phyloP scores from a whole-genome alignment of 805 yeast genomes.

The Maudiozyma saulgeensis region DNA sequence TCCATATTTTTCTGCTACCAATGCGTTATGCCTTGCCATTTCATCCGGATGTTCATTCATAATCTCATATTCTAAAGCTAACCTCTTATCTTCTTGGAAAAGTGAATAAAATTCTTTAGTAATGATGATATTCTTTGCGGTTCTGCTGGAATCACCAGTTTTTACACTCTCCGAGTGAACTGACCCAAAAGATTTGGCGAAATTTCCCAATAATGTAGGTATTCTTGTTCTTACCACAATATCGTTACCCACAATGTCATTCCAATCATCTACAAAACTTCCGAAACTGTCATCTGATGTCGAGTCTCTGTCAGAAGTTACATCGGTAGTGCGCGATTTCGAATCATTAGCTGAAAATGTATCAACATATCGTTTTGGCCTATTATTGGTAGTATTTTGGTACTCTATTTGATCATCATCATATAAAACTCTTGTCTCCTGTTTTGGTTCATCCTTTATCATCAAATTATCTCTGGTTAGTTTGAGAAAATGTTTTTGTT shows the following conservation, averaged over 20 bases:
- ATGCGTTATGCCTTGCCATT: slow-evolving; percentile 60
- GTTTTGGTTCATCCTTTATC: slow-evolving; percentile 10
- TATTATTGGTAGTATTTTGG: background rate
- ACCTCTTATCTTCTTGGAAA: slow-evolving; percentile 63
- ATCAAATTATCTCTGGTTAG: slow-evolving; percentile 18
- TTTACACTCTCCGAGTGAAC: slow-evolving; percentile 18
- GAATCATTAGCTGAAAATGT: slow-evolving; percentile 13
- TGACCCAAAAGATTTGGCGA: slow-evolving; percentile 19
- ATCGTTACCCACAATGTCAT: slow-evolving; percentile 52
- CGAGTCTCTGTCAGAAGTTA: slow-evolving; percentile 21
- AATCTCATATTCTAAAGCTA: slow-evolving; percentile 59
- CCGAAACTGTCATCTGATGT: slow-evolving; percentile 35
- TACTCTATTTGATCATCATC: background rate
- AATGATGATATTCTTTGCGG: slow-evolving; percentile 45
- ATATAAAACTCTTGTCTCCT: background rate
- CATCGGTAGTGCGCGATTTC: slow-evolving; percentile 8
- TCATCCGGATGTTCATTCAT: slow-evolving; percentile 55
- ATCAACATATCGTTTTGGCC: slow-evolving; percentile 29
- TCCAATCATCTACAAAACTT: slow-evolving; percentile 61
- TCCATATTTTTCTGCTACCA: slow-evolving; percentile 57
- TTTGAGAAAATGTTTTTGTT: slow-evolving; percentile 27
- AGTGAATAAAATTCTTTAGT: slow-evolving; percentile 58
- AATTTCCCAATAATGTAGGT: slow-evolving; percentile 36
- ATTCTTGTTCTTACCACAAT: slow-evolving; percentile 38
- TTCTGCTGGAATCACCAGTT: slow-evolving; percentile 20